phyloP scores from a whole-genome alignment of 345 rosid species.

The Hibiscus syriacus region DNA sequence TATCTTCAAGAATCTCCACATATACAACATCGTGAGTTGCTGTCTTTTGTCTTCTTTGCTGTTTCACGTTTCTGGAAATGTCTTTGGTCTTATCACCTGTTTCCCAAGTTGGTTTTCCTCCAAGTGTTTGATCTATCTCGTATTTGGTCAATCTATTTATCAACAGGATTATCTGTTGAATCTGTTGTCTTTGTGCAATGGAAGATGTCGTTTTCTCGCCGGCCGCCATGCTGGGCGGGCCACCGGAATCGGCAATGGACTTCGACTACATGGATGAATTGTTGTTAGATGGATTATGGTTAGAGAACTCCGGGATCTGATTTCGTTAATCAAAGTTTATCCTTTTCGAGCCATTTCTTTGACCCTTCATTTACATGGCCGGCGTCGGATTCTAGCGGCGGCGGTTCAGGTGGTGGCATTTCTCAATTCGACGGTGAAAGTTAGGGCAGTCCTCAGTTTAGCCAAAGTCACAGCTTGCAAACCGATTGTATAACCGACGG shows the following conservation, averaged over 20 bases:
- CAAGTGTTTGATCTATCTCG: not conserved
- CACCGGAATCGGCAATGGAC: conserved; percentile 51
- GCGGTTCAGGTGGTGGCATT: conserved; percentile 17
- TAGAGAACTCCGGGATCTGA: conserved; percentile 82
- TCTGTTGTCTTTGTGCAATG: conserved; percentile 29
- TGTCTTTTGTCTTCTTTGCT: conserved; percentile 6
- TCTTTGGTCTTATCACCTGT: not conserved
- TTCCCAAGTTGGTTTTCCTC: conserved; percentile 5
- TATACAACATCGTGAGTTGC: conserved; percentile 23
- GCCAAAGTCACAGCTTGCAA: too few relatives aligned
- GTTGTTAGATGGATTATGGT: conserved; percentile 86
- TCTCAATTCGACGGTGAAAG: conserved; percentile 24
- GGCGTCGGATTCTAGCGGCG: conserved; percentile 29
- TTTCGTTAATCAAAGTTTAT: conserved; percentile 42
- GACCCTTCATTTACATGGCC: conserved; percentile 42
- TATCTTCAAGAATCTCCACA: not conserved
- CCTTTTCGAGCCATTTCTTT: conserved; percentile 28
- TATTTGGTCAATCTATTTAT: not conserved
- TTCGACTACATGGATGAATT: conserved; percentile 69
- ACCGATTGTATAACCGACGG: conserved; percentile 17
- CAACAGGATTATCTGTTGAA: conserved; percentile 20
- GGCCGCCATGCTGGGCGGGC: conserved; percentile 20
- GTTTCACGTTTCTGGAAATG: conserved; percentile 5
- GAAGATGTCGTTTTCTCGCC: conserved; percentile 48
- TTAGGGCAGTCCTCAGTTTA: conserved; percentile 13